phyloP scores from a whole-genome alignment of 2,329 filamentous ascomycete genomes.

The Periconia digitata region DNA sequence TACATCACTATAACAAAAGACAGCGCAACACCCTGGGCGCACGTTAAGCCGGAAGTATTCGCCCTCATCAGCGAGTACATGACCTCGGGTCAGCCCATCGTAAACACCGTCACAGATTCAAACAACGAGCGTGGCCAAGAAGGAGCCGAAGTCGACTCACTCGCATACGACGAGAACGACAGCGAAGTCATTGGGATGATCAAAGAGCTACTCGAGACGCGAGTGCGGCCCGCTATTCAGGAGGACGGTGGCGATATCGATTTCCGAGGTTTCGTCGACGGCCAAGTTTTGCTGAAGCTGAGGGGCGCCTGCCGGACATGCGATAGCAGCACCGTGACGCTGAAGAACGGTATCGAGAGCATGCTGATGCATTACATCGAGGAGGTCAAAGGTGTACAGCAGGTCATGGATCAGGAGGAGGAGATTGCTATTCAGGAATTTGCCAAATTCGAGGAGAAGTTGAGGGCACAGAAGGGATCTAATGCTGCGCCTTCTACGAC shows the following conservation, averaged over 20 bases:
- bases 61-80: conserved; percentile 91
- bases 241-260: conserved; percentile 98
- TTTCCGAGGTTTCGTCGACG: conserved; percentile 84
- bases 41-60: conserved; percentile 94
- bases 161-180: conserved; percentile 87
- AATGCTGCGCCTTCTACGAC: conserved; percentile 53
- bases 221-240: conserved; percentile 93
- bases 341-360: conserved; percentile 97
- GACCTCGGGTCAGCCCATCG: conserved; percentile 78
- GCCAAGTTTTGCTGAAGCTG: conserved; percentile 82
- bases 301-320: conserved; percentile 93
- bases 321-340: conserved; percentile 92
- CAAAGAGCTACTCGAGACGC: conserved; percentile 92
- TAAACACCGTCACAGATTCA: conserved; percentile 68
- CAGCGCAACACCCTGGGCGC: conserved; percentile 84
- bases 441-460: conserved; percentile 89
- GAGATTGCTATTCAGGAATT: conserved; percentile 86
- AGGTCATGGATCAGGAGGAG: conserved; percentile 89
- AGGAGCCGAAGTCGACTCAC: conserved; percentile 63
- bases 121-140: conserved; percentile 53
- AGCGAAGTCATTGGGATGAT: conserved; percentile 97
- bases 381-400: conserved; percentile 89
- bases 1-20: conserved; percentile 98
- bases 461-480: conserved; percentile 61
- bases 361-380: conserved; percentile 96